Evolutionary conservation across 768 basidiomycete genomes (phyloP).

Genomic region (Tricholoma bakamatsutake): DNA sequence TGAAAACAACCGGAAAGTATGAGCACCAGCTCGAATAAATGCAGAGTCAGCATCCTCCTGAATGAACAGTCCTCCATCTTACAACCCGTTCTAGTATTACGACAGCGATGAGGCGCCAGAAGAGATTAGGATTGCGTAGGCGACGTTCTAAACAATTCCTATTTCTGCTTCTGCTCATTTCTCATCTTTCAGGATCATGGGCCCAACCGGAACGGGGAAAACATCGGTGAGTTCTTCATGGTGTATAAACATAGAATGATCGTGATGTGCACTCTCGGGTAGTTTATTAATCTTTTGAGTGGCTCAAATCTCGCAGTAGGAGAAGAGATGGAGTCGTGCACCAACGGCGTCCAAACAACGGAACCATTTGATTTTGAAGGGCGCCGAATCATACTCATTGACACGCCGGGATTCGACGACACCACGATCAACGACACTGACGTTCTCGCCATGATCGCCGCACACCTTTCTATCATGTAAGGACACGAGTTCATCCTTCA

Average conservation of each 20-base stretch:
- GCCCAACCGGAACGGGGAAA: slow-evolving; percentile 35
- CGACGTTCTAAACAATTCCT: background rate
- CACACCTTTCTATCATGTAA: slow-evolving; percentile 30
- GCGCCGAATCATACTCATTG: slow-evolving; percentile 39
- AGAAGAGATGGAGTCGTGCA: slow-evolving; percentile 44
- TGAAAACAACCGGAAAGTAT: background rate
- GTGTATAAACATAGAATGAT: background rate
- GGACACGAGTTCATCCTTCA: slow-evolving; percentile 3
- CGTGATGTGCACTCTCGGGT: background rate
- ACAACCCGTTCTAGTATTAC: background rate
- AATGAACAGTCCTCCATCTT: background rate
- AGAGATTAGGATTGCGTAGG: slow-evolving; percentile 11
- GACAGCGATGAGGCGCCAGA: slow-evolving; percentile 1
- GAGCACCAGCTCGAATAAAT: background rate
- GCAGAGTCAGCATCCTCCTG: background rate
- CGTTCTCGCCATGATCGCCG: slow-evolving; percentile 43
- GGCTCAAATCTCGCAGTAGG: slow-evolving; percentile 43
- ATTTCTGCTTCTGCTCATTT: background rate
- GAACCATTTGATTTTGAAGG: slow-evolving; percentile 39
- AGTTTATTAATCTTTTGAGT: slow-evolving; percentile 54
- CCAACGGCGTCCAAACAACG: slow-evolving; percentile 36
- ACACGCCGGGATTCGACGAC: slow-evolving; percentile 60
- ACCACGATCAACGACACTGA: slow-evolving; percentile 41
- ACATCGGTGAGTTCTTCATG: slow-evolving; percentile 22
- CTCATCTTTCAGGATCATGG: slow-evolving; percentile 26